A percentile compares a stretch with the other conserved stretches of the same genome.
Evolutionary conservation across 257 asterid genomes (phyloP).

Genomic region (Primulina eburnea): DNA sequence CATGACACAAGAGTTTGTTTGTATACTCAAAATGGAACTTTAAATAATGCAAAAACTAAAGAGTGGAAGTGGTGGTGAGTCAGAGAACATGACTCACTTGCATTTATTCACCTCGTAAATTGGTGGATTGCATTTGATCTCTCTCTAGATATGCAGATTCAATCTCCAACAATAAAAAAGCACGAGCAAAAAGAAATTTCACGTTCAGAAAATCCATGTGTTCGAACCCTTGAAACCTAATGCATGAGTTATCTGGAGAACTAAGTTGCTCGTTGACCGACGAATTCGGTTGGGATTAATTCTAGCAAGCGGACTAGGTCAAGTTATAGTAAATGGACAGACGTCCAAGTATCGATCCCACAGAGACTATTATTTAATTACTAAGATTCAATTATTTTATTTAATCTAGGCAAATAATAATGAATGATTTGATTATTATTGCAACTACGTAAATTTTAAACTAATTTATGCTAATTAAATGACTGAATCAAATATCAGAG

Average conservation of each 20-base stretch:
- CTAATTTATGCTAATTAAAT: no score
- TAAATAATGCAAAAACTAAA: no score
- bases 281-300: no score
- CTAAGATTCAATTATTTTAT: no score
- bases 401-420: no score
- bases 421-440: no score
- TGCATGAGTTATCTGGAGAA: constrained; percentile 39
- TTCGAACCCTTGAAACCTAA: constrained; percentile 89
- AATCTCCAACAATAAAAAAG: constrained; percentile 82
- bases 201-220: constrained; percentile 89
- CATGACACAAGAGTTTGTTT: constrained; percentile 14
- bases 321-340: no score
- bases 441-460: no score
- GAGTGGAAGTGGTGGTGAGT: constrained; percentile 1
- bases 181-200: constrained; percentile 74
- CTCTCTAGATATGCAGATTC: constrained; percentile 94
- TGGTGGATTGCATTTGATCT: constrained; percentile 87
- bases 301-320: no score
- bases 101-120: constrained; percentile 80
- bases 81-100: constrained; percentile 45
- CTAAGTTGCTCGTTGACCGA: constrained; percentile 20
- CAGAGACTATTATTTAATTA: no score
- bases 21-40: constrained; percentile 8
- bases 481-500: no score
- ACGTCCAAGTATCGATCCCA: no score